Evolutionary conservation across 208 protist genomes (phyloP).

Genomic region (Leishmania martiniquensis): DNA sequence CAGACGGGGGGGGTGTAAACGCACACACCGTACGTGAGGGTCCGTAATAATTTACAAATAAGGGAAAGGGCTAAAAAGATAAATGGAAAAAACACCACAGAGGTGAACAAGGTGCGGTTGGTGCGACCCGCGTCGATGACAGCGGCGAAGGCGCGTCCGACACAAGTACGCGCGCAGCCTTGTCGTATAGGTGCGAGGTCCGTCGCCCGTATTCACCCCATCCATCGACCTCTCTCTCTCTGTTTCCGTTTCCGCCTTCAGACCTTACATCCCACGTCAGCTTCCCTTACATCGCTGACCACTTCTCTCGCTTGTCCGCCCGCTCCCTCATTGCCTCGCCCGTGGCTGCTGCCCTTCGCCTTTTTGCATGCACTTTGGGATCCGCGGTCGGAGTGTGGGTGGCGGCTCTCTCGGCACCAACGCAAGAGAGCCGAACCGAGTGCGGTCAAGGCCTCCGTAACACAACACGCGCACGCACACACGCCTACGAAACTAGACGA

Average conservation of each 20-base stretch:
- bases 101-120: not conserved
- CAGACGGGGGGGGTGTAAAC: not conserved
- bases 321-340: not conserved
- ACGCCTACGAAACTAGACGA: not conserved
- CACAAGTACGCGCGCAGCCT: not conserved
- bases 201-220: not conserved
- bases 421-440: not conserved
- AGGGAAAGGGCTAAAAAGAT: no score
- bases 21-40: not conserved
- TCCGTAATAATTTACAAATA: not conserved
- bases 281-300: not conserved
- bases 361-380: not conserved
- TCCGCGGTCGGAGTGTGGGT: not conserved
- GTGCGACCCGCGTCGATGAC: not conserved
- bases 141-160: not conserved
- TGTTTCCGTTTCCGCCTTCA: not conserved
- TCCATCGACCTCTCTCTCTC: not conserved
- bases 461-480: not conserved
- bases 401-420: not conserved
- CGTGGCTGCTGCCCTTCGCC: not conserved
- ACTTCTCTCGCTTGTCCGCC: not conserved
- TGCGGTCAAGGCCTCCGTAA: not conserved
- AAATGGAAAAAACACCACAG: not conserved
- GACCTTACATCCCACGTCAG: no score
- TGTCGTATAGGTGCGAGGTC: not conserved